A percentile compares a stretch with the other conserved stretches of the same genome.
These are phyloP conservation scores for Polytrichum commune DNA, from an alignment of 225 moss, liverwort and hornwort species.

Conservation along the genomic window DNA sequence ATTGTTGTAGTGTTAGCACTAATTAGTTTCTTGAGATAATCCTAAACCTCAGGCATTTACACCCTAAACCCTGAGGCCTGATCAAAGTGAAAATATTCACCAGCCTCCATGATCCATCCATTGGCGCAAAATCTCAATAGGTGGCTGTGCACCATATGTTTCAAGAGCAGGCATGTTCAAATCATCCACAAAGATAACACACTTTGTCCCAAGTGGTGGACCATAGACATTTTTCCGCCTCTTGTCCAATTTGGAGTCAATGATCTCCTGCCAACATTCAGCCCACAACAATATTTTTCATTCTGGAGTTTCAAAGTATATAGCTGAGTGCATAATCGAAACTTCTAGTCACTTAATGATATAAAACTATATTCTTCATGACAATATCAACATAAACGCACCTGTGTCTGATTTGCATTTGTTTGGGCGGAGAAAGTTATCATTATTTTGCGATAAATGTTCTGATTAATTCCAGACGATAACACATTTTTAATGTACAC, in stretches of 20 bases:
- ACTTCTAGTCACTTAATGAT: too few species aligned
- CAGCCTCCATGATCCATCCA: constrained; percentile 83
- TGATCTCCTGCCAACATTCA: constrained; percentile 46
- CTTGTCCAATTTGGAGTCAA: constrained; percentile 69
- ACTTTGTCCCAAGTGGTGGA: constrained; percentile 59
- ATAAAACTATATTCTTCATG: too few species aligned
- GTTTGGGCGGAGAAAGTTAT: constrained; percentile 77
- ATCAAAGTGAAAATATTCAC: constrained; percentile 16
- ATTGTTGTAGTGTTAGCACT: too few species aligned
- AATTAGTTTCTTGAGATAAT: too few species aligned
- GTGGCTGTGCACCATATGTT: constrained; percentile 68
- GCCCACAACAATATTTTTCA: neutral
- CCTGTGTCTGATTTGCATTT: constrained; percentile 67
- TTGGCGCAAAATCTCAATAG: constrained; percentile 67
- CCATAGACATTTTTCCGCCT: constrained; percentile 69
- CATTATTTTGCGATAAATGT: constrained; percentile 57
- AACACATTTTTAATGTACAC: constrained; percentile 62
- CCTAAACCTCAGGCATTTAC: too few species aligned
- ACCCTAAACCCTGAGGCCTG: too few species aligned
- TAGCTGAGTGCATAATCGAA: too few species aligned
- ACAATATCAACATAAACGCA: too few species aligned
- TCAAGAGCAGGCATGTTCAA: constrained; percentile 74
- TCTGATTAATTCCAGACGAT: constrained; percentile 51
- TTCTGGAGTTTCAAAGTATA: too few species aligned
- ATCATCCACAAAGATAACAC: constrained; percentile 74